A percentile compares a stretch with the other conserved stretches of the same genome.
Evolutionary conservation across 208 protist genomes (phyloP).

Genomic region (Phytomonas sp.): DNA sequence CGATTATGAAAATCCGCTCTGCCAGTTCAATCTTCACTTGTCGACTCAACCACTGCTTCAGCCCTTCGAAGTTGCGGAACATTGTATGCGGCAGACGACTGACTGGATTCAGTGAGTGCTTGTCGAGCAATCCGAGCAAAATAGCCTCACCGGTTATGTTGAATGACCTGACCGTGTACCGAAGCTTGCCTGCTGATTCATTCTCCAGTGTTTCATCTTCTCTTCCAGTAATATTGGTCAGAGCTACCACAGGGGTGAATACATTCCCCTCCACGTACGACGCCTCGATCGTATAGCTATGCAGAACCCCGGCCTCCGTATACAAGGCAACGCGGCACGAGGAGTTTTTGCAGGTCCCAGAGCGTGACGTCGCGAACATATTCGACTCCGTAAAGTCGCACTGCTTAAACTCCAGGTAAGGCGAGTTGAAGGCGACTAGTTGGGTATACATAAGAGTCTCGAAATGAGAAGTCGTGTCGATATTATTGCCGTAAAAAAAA

Average conservation of each 20-base stretch:
- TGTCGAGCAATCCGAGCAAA: constrained; percentile 71
- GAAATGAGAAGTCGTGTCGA: constrained; percentile 51
- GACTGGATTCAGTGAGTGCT: constrained; percentile 67
- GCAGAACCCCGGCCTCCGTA: constrained; percentile 63
- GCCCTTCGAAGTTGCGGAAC: constrained; percentile 42
- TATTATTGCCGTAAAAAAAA: constrained; percentile 93
- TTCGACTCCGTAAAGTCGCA: constrained; percentile 90
- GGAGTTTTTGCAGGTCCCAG: constrained; percentile 86
- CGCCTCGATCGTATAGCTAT: constrained; percentile 89
- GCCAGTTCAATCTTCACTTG: constrained; percentile 69
- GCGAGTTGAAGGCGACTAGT: constrained; percentile 85
- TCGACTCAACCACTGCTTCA: constrained; percentile 58
- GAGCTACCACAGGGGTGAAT: constrained; percentile 33
- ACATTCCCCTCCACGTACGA: constrained; percentile 77
- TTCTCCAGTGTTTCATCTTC: background rate
- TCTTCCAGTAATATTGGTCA: constrained; percentile 9
- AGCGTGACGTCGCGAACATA: constrained; percentile 84
- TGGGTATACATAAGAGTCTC: constrained; percentile 85
- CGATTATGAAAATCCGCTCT: constrained; percentile 58
- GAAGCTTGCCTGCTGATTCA: background rate
- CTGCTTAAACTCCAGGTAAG: constrained; percentile 86
- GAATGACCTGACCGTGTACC: background rate
- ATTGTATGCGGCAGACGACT: constrained; percentile 51
- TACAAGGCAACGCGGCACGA: constrained; percentile 83
- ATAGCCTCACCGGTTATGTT: constrained; percentile 56